Evolutionary conservation across 2,329 filamentous ascomycete species (phyloP), one percentile per base, ranked within the genome.

Genomic region (Aaosphaeria arxii): DNA sequence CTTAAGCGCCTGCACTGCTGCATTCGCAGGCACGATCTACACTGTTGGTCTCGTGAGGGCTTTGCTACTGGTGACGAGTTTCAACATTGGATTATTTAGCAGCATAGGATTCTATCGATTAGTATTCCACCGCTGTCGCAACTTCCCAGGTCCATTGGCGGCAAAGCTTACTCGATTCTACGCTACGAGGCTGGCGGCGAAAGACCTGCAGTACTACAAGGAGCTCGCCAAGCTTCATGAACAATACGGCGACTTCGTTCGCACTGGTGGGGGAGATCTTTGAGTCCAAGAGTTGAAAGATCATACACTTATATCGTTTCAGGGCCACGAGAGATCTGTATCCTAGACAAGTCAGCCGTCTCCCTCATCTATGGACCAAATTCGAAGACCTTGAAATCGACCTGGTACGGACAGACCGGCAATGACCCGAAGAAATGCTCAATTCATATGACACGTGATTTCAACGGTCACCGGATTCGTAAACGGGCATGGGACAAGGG

Each of bases 191-290:
- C 49, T 65, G n/a, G 49, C 55, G 5, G 62, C 61, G 24, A 63
- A 62, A 38, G 47, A 59, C 31, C 47, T 58, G 2, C 51, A 65
- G 32, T 69, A 66, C 44, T 58, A 64, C 47, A 56, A 61, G 35
- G 59, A 66, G 30, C 28, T 68, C 6, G 56, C 51, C 4, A 54
- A 53, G 35, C 47, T 69, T 47, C 67, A 70, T 45, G 42, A 51
- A 1, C 46, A 56, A 33, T 69, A 70, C 50, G 68, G 69, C 24
- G 61, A 70, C 40, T 62, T 68, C 50, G 61, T 70, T 5, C 61
- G 66, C 30, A 64, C 60, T 7, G 69, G 69, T 67, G 51, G 50
- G 44, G 48, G 31, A 13, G 5, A 40, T 39, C 40, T 41, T 30
- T 11, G 31, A 9, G 17, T 35, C 13, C 5, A 11, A 28, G 11